Evolutionary conservation across 2,329 filamentous ascomycete species (phyloP), one percentile per base, ranked within the genome.

Genomic region (Hypoxylon sp.): DNA sequence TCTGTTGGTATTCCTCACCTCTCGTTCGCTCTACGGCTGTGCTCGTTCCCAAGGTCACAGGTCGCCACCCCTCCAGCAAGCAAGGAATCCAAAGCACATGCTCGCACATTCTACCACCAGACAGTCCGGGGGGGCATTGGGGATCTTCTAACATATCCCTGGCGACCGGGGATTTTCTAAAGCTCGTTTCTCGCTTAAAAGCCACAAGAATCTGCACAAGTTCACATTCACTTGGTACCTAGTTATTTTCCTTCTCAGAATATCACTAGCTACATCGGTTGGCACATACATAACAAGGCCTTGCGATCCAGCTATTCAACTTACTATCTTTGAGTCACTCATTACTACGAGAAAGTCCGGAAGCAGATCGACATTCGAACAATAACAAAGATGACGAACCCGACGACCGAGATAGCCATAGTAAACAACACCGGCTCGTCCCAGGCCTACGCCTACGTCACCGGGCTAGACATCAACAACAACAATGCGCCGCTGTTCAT

Each of bases 401-500:
- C 70, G 44, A 87, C 84, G 7, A 79, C 92, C 47, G 80, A 85
- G 53, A 83, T 93, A 61, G 83, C 85, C 10, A 77, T 93, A 19
- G 80, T 84, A 70, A 93, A 93, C 78, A 85, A 86, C 69, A 90
- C 89, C 1, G 78, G 78, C 28, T 88, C 89, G 1, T 77, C 80
- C 54, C 84, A 77, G 32, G 84, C 88, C 44, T 92, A 86, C 71
- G 90, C 88, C 19, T 90, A 91, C 74, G 84, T 95, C 71, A 93
- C 89, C 1, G 91, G 91, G 19, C 80, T 82, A 17, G 86, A 87
- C 30, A 73, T 89, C 46, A 83, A 87, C 73, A 84, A 85, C 17
- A 82, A 84, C 73, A 85, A 87, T 70, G 81, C 81, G 13, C 80
- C 89, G 19, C 83, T 89, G 62, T 80, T 93, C 44, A 80, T 93